Evolutionary conservation across 2,329 filamentous ascomycete genomes (phyloP), one percentile per base, ranked within the genome.

Genomic region (Aspergillus pseudoterreus): DNA sequence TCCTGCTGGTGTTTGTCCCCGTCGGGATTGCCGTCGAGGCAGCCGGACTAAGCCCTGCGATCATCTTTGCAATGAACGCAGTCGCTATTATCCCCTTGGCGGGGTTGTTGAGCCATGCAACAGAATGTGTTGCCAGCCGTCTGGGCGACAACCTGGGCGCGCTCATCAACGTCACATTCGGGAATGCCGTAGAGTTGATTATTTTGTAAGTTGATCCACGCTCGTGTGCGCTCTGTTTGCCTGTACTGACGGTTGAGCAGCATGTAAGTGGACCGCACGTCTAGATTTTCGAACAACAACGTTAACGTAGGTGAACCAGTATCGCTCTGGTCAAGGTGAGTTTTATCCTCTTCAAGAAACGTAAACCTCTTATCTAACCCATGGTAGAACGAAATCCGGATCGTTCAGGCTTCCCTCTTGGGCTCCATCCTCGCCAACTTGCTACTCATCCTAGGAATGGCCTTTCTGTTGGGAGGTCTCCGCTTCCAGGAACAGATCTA

Each of bases 401-500:
- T 96, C 60, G 92, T 96, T 21, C 92, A 96, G 72, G 90, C 92
- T 12, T 95, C 92, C 0, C 76, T 96, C 46, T 79, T 96, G 27
- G 92, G 92, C 39, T 95, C 90, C 1, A 95, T 96, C 62, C 75
- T 96, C 58, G 87, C 91, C 57, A 96, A 96, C 65, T 74, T 96
- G 50, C 78, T 96, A 21, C 80, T 96, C 54, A 95, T 95, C 65
- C 75, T 96, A 61, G 92, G 92, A 64, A 96, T 96, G 90, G 85
- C 86, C 51, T 96, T 96, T 71, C 81, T 95, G 47, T 74, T 95
- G 21, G 92, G 92, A 64, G 92, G 91, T 57, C 75, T 96, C 49
- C 85, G 90, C 56, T 96, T 84, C 70, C 86, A 88, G 67, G 92
- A 96, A 75, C 92, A 96, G 82, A 86, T 96, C 56, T 96, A 96